phyloP scores from a whole-genome alignment of 257 asterid species.

The Plantago elongata region DNA sequence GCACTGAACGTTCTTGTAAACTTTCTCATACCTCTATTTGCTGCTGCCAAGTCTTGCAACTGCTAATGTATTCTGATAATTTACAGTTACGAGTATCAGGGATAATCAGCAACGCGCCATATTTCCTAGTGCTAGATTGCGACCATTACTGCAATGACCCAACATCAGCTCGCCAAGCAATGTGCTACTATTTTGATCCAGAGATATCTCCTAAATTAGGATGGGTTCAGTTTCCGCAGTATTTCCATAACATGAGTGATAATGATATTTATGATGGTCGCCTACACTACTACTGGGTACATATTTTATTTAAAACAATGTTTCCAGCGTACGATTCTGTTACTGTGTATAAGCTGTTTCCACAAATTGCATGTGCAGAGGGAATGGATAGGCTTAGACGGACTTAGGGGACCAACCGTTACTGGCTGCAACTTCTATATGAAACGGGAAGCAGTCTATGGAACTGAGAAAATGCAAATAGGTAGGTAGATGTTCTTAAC shows the following conservation, averaged over 20 bases:
- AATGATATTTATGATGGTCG: constrained; percentile 50
- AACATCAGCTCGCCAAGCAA: constrained; percentile 46
- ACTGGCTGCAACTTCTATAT: constrained; percentile 54
- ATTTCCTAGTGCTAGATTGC: constrained; percentile 45
- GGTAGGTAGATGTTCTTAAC: constrained; percentile 17
- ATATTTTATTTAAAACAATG: neutral
- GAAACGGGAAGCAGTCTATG: constrained; percentile 47
- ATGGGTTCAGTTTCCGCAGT: constrained; percentile 71
- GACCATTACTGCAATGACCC: constrained; percentile 55
- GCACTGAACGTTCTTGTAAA: constrained; percentile 60
- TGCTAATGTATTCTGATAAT: neutral
- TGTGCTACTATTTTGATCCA: constrained; percentile 48
- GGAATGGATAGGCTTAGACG: constrained; percentile 45
- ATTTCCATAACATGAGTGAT: constrained; percentile 42
- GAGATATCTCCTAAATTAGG: constrained; percentile 32
- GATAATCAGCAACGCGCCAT: constrained; percentile 61
- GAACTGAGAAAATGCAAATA: constrained; percentile 20
- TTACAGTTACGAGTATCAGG: constrained; percentile 69
- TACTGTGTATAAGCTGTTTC: neutral
- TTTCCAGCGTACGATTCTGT: neutral
- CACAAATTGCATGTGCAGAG: constrained; percentile 32
- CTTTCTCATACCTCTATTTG: neutral
- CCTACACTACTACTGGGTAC: constrained; percentile 28
- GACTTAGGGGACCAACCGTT: constrained; percentile 43
- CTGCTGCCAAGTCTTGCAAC: neutral